Percentiles rank a stretch among this genome's conserved stretches.
Evolutionary conservation across 2,329 filamentous ascomycete genomes (phyloP).

Genomic region (Tetracladium maxilliforme): DNA sequence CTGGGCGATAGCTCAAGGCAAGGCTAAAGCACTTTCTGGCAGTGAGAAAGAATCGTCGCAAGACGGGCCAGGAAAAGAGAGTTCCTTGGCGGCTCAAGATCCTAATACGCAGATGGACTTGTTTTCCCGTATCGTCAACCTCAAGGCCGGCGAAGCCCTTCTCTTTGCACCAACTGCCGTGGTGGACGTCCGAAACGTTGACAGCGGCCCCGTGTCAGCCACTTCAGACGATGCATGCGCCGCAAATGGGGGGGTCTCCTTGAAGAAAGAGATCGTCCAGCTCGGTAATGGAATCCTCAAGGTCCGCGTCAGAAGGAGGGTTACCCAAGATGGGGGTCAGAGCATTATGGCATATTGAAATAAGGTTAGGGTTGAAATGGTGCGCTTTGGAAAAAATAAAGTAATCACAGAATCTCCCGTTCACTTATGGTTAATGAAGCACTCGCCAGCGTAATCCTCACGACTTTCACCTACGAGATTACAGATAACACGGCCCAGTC

Average conservation of each 20-base stretch:
- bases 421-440: too few relatives aligned
- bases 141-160: constrained; percentile 30
- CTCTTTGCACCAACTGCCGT: constrained; percentile 30
- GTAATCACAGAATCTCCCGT: too few relatives aligned
- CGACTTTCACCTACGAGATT: too few relatives aligned
- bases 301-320: constrained; percentile 20
- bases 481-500: too few relatives aligned
- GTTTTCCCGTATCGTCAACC: constrained; percentile 28
- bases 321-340: constrained; percentile 27
- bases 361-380: too few relatives aligned
- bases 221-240: constrained; percentile 1
- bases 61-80: too few relatives aligned
- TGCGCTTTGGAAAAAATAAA: too few relatives aligned
- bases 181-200: constrained; percentile 11
- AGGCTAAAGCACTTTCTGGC: constrained; percentile 8
- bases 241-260: too few relatives aligned
- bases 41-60: constrained; percentile 8
- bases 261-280: constrained; percentile 5
- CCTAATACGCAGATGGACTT: too few relatives aligned
- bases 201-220: constrained; percentile 1
- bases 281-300: constrained; percentile 17
- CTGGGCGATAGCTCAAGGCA: constrained; percentile 12
- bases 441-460: too few relatives aligned
- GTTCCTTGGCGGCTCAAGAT: too few relatives aligned
- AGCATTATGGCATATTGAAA: constrained; percentile 17